Conservation (phyloP, 305 asterid species). For the Striga hermonthica region DNA sequence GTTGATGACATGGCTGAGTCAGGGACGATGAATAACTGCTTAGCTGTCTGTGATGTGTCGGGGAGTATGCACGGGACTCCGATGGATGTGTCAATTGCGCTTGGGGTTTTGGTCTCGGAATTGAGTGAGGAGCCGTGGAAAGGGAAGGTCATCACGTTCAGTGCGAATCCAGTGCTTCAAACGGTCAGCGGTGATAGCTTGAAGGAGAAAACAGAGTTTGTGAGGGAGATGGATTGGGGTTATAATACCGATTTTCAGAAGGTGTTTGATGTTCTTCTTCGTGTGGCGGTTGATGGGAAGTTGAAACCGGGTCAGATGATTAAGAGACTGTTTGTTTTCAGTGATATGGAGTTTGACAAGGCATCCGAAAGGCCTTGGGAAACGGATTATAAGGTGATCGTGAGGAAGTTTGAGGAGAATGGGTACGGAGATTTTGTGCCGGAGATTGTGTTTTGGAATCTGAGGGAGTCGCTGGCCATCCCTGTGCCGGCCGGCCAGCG, state of each 20-base stretch:
- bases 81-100: constrained; percentile 43
- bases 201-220: constrained; percentile 27
- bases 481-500: constrained; percentile 35
- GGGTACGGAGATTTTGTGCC: constrained; percentile 40
- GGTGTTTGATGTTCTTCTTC: constrained; percentile 44
- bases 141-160: constrained; percentile 39
- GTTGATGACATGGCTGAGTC: too few relatives aligned
- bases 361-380: constrained; percentile 42
- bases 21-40: constrained; percentile 39
- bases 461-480: constrained; percentile 43
- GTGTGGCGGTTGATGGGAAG: constrained; percentile 35
- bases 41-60: constrained; percentile 41
- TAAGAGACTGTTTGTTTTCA: constrained; percentile 45
- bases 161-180: constrained; percentile 32
- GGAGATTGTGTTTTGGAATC: constrained; percentile 52
- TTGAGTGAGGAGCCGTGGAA: too few relatives aligned
- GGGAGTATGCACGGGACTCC: constrained; percentile 43
- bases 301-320: constrained; percentile 37
- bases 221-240: constrained; percentile 41
- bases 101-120: constrained; percentile 30
- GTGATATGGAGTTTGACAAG: constrained; percentile 47
- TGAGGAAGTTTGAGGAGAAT: constrained; percentile 32
- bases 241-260: constrained; percentile 39
- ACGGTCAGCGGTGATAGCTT: constrained; percentile 33
- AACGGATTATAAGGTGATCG: constrained; percentile 37